Conservation (phyloP, 1,284 basidiomycete genomes). For the Apiotrichum porosum region DNA sequence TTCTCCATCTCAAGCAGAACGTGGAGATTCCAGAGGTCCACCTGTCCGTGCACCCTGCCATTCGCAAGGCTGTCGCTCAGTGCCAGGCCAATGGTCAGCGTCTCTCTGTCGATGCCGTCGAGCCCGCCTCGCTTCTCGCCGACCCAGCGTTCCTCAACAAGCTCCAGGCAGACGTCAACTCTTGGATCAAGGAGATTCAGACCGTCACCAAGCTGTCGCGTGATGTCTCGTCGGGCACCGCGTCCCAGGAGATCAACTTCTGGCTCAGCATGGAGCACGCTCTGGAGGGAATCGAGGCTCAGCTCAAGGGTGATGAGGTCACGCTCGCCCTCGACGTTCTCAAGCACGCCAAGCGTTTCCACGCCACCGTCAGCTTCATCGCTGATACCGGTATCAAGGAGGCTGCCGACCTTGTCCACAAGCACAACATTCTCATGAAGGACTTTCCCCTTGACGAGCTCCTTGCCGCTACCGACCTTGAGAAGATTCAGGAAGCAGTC, state of each 20-base stretch:
- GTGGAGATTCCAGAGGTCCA: slow-evolving; percentile 98
- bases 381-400: slow-evolving; percentile 95
- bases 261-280: slow-evolving; percentile 94
- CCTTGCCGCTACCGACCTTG: slow-evolving; percentile 89
- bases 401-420: slow-evolving; percentile 84
- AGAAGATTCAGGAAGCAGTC: slow-evolving; percentile 86
- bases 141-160: slow-evolving; percentile 92
- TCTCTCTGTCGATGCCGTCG: slow-evolving; percentile 46
- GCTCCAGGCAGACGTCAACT: slow-evolving; percentile 88
- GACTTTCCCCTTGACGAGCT: slow-evolving; percentile 97
- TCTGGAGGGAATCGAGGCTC: slow-evolving; percentile 85
- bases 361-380: slow-evolving; percentile 94
- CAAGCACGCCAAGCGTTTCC: slow-evolving; percentile 93
- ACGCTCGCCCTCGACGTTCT: slow-evolving; percentile 92
- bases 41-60: slow-evolving; percentile 83
- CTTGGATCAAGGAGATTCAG: slow-evolving; percentile 98
- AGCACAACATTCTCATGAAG: slow-evolving; percentile 98
- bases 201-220: slow-evolving; percentile 88
- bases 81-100: slow-evolving; percentile 32
- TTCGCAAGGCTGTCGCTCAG: slow-evolving; percentile 80
- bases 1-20: slow-evolving; percentile 95
- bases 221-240: slow-evolving; percentile 91
- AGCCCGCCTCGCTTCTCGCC: slow-evolving; percentile 54
- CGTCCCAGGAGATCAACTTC: slow-evolving; percentile 98
- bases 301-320: slow-evolving; percentile 87